These are phyloP conservation scores for Fusarium armeniacum DNA, from an alignment of 2,329 filamentous ascomycete species.

Conservation along the genomic window DNA sequence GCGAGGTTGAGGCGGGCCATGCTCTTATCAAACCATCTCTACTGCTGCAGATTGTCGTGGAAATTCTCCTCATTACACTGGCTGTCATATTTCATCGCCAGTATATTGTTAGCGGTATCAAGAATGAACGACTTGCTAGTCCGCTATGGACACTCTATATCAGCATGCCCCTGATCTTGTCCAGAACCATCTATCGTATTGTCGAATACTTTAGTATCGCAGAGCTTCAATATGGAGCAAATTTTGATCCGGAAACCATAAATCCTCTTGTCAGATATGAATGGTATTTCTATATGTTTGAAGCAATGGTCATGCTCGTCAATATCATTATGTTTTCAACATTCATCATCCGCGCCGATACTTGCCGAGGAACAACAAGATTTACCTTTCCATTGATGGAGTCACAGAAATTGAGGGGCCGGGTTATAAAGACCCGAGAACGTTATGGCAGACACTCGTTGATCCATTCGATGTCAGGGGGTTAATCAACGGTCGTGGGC, in stretches of 20 bases:
- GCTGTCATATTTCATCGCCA: conserved; percentile 64
- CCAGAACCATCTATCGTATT: conserved; percentile 69
- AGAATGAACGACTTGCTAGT: conserved; percentile 51
- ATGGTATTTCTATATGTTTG: conserved; percentile 72
- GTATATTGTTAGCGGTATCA: conserved; percentile 56
- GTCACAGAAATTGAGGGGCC: conserved; percentile 63
- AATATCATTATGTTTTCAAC: conserved; percentile 67
- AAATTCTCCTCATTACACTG: conserved; percentile 63
- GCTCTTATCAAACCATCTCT: conserved; percentile 65
- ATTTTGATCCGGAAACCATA: conserved; percentile 55
- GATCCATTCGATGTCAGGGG: conserved; percentile 59
- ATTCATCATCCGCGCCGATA: conserved; percentile 64
- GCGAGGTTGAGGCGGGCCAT: conserved; percentile 59
- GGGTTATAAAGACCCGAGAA: conserved; percentile 64
- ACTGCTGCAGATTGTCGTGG: conserved; percentile 68
- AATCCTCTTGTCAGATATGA: conserved; percentile 68
- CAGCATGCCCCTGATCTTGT: conserved; percentile 63
- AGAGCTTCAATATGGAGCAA: conserved; percentile 56
- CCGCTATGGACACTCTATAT: conserved; percentile 65
- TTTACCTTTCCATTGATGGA: conserved; percentile 66
- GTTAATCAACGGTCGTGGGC: conserved; percentile 52
- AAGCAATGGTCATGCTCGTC: conserved; percentile 65
- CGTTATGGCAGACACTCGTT: conserved; percentile 58
- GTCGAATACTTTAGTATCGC: conserved; percentile 71
- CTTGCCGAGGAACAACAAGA: conserved; percentile 63